phyloP scores from a whole-genome alignment of 1,284 basidiomycete genomes.

The Cryptococcus sp. region DNA sequence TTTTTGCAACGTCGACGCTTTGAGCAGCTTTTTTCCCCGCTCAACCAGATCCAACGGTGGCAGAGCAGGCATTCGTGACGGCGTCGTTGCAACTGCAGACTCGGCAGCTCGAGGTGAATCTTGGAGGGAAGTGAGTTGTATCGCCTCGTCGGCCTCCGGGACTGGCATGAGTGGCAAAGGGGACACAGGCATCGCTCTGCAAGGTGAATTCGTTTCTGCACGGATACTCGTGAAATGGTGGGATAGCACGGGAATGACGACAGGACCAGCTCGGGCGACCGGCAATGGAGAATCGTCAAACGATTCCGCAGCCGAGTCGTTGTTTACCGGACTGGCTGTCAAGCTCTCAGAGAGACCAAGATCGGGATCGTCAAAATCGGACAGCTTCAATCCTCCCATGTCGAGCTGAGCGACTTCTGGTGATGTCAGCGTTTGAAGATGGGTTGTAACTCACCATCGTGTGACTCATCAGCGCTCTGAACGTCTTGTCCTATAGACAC shows the following conservation, averaged over 20 bases:
- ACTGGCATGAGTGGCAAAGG: neutral
- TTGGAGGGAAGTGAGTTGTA: slow-evolving; percentile 2
- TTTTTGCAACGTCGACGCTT: neutral
- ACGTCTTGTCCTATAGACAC: slow-evolving; percentile 6
- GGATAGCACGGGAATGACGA: slow-evolving; percentile 33
- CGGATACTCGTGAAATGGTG: slow-evolving; percentile 25
- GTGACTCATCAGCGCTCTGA: neutral
- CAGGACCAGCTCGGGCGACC: slow-evolving; percentile 34
- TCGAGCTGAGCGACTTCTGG: neutral
- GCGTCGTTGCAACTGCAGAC: slow-evolving; percentile 1
- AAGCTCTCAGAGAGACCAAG: neutral
- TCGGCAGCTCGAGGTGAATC: neutral
- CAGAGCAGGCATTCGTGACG: slow-evolving; percentile 5
- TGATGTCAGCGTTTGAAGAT: slow-evolving; percentile 1
- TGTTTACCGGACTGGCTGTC: neutral
- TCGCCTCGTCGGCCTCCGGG: neutral
- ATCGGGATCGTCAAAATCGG: slow-evolving; percentile 20
- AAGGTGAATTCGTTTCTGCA: slow-evolving; percentile 28
- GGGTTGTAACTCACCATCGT: neutral
- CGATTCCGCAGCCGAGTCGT: slow-evolving; percentile 2
- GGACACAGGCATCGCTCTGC: slow-evolving; percentile 5
- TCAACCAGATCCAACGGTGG: slow-evolving; percentile 14
- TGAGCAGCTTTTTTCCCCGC: slow-evolving; percentile 11
- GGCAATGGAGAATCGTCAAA: slow-evolving; percentile 37
- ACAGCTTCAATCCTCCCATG: neutral